A percentile compares a stretch with the other conserved stretches of the same genome.
phyloP scores from a whole-genome alignment of 352 stramenopile species.

The Globisporangium parvum region DNA sequence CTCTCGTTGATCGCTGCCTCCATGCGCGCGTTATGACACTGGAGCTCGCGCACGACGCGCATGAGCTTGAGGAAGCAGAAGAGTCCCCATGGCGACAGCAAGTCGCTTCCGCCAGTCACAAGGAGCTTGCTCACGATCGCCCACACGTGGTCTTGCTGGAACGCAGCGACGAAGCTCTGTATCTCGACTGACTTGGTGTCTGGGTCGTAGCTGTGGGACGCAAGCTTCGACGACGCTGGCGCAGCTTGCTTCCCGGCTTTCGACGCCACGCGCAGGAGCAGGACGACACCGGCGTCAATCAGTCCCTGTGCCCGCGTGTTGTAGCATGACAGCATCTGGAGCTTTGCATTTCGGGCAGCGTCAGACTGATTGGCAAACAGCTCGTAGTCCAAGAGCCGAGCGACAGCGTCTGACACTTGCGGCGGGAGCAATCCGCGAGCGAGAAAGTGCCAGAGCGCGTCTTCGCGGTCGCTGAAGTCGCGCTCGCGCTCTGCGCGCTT shows the following conservation, averaged over 20 bases:
- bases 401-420: constrained; percentile 25
- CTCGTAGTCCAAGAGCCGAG: constrained; percentile 42
- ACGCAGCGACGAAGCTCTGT: constrained; percentile 34
- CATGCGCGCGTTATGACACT: constrained; percentile 31
- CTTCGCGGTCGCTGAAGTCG: constrained; percentile 15
- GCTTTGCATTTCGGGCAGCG: constrained; percentile 15
- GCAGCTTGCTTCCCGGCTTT: constrained; percentile 33
- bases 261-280: constrained; percentile 54
- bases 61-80: constrained; percentile 84
- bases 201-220: neutral
- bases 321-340: constrained; percentile 59
- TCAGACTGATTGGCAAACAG: constrained; percentile 7
- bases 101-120: constrained; percentile 37
- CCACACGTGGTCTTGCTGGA: constrained; percentile 45
- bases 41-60: constrained; percentile 64
- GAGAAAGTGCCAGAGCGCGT: constrained; percentile 47
- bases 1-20: constrained; percentile 50
- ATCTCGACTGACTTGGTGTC: constrained; percentile 16
- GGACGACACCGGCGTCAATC: constrained; percentile 52
- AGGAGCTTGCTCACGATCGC: constrained; percentile 42
- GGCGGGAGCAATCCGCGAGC: constrained; percentile 33
- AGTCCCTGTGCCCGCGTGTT: constrained; percentile 62
- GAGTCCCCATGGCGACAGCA: constrained; percentile 77
- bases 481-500: constrained; percentile 9
- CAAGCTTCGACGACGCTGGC: neutral